A percentile compares a stretch with the other conserved stretches of the same genome.
Evolutionary conservation across 2,329 filamentous ascomycete genomes (phyloP).

Genomic region (Sporothrix pallida): DNA sequence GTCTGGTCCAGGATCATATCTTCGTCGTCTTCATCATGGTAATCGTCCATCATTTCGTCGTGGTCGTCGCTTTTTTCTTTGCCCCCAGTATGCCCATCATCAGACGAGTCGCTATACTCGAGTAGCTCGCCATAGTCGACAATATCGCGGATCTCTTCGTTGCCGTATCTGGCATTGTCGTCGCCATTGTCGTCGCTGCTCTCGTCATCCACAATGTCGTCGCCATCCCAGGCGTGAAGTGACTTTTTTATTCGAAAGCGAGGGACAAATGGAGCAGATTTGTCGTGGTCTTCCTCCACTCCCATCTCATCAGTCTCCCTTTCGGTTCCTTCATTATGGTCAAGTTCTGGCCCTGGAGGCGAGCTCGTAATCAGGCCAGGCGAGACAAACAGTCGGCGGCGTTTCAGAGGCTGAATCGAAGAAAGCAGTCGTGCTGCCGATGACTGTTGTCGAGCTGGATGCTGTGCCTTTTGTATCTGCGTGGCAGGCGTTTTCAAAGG

Average conservation of each 20-base stretch:
- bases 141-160: slow-evolving; percentile 33
- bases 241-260: neutral
- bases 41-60: neutral
- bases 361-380: slow-evolving; percentile 24
- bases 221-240: neutral
- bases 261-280: neutral
- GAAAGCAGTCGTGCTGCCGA: slow-evolving; percentile 7
- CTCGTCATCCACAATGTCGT: slow-evolving; percentile 24
- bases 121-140: slow-evolving; percentile 30
- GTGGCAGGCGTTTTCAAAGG: neutral
- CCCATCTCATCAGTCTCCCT: neutral
- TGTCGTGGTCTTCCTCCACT: neutral
- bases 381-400: slow-evolving; percentile 34
- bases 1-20: slow-evolving; percentile 26
- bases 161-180: neutral
- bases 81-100: neutral
- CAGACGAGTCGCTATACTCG: slow-evolving; percentile 11
- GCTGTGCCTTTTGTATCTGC: neutral
- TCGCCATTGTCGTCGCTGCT: neutral
- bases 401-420: slow-evolving; percentile 34
- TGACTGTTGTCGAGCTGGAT: neutral
- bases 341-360: neutral
- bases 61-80: neutral
- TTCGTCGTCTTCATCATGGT: slow-evolving; percentile 9
- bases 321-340: slow-evolving; percentile 26